A percentile compares a stretch with the other conserved stretches of the same genome.
Evolutionary conservation across 2,329 filamentous ascomycete genomes (phyloP).

Genomic region (Aspergillus felis): DNA sequence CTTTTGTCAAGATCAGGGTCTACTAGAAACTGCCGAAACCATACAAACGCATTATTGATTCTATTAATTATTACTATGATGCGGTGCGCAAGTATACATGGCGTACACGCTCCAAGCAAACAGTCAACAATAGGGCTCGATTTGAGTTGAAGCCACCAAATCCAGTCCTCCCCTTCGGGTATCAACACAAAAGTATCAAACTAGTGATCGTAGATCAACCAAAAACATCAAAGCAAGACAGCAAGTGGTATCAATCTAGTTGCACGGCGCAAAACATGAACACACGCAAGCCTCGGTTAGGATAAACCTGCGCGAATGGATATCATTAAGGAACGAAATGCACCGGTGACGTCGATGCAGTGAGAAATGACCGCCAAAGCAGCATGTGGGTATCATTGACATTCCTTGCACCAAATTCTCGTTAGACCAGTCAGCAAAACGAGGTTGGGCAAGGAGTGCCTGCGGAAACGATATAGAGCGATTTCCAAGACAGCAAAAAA

Average conservation of each 20-base stretch:
- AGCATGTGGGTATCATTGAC: conserved; percentile 31
- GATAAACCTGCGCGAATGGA: conserved; percentile 29
- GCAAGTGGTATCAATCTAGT: conserved; percentile 38
- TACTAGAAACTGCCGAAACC: conserved; percentile 1
- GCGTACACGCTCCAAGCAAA: conserved; percentile 18
- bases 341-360: conserved; percentile 16
- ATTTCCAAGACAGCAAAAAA: conserved; percentile 12
- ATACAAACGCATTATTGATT: conserved; percentile 25
- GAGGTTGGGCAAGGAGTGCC: conserved; percentile 17
- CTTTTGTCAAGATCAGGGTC: background rate
- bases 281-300: conserved; percentile 17
- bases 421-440: conserved; percentile 5
- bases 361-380: conserved; percentile 24
- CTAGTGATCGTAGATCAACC: conserved; percentile 19
- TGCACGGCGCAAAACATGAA: conserved; percentile 24
- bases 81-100: conserved; percentile 22
- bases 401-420: conserved; percentile 14
- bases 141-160: conserved; percentile 12
- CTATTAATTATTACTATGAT: conserved; percentile 39
- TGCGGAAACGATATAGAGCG: conserved; percentile 22
- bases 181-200: conserved; percentile 32
- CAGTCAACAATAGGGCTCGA: conserved; percentile 22
- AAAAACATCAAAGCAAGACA: conserved; percentile 29
- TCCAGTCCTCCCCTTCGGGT: conserved; percentile 29
- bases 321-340: conserved; percentile 34